phyloP scores from a whole-genome alignment of 768 basidiomycete genomes.

The Cantharellus anzutake region DNA sequence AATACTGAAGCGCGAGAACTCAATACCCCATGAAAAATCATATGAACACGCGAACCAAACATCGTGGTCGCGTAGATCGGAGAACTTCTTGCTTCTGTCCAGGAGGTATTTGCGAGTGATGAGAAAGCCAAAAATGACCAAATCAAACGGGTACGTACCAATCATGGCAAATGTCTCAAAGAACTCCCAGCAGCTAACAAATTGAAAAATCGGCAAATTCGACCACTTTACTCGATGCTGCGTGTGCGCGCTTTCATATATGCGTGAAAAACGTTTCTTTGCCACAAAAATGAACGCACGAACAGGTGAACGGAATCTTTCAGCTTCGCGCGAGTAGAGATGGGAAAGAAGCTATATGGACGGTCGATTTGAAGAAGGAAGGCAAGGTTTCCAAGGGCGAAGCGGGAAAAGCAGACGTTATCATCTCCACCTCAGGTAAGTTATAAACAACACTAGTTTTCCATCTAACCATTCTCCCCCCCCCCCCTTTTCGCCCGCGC shows the following conservation, averaged over 20 bases:
- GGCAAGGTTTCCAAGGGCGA: slow-evolving; percentile 57
- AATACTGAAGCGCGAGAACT: no score
- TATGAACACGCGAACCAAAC: not conserved
- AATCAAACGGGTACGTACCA: slow-evolving; percentile 38
- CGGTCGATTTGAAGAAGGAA: slow-evolving; percentile 81
- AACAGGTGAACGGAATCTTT: slow-evolving; percentile 72
- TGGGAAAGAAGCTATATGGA: slow-evolving; percentile 63
- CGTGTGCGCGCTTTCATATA: not conserved
- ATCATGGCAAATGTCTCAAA: no score
- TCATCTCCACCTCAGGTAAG: slow-evolving; percentile 41
- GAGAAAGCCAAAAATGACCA: slow-evolving; percentile 3
- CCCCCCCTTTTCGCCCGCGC: not conserved
- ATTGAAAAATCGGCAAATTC: not conserved
- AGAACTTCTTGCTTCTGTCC: not conserved
- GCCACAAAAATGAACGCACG: not conserved
- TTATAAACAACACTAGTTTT: not conserved
- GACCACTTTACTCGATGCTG: not conserved
- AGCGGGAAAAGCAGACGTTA: slow-evolving; percentile 60
- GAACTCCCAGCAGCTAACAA: no score
- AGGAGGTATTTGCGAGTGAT: not conserved
- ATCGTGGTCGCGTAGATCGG: not conserved
- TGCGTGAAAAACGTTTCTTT: not conserved
- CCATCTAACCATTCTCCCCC: not conserved
- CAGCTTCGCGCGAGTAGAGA: slow-evolving; percentile 60
- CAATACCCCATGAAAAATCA: no score